Percentiles rank a stretch among this genome's conserved stretches.
Evolutionary conservation across 1,284 basidiomycete genomes (phyloP).

Genomic region (Fistulinella staudtii): DNA sequence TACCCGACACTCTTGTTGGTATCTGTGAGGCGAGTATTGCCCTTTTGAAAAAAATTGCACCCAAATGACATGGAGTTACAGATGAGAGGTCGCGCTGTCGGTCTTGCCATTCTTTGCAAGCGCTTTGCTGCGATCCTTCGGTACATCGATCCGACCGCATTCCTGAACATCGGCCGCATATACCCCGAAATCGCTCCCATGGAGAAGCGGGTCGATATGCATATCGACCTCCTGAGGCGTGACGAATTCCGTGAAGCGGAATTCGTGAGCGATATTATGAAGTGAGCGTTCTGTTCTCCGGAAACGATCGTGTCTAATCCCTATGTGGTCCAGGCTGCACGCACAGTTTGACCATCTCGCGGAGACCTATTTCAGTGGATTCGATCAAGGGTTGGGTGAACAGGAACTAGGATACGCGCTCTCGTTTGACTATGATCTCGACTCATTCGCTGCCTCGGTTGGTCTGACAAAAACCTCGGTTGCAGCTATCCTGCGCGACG

Average conservation of each 20-base stretch:
- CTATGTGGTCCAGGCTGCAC: conserved; percentile 68
- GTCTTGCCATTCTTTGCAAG: conserved; percentile 78
- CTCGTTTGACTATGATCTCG: conserved; percentile 84
- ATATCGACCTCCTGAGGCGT: conserved; percentile 76
- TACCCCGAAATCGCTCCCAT: conserved; percentile 82
- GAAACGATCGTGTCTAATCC: too few species aligned
- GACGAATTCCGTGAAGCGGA: conserved; percentile 93
- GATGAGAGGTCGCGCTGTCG: conserved; percentile 79
- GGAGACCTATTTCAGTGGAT: conserved; percentile 78
- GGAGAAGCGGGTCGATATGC: conserved; percentile 90
- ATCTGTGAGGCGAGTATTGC: conserved; percentile 73
- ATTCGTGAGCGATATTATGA: conserved; percentile 83
- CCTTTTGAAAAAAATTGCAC: background rate
- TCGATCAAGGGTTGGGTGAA: conserved; percentile 84
- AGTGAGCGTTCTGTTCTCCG: conserved; percentile 67
- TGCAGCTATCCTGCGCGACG: conserved; percentile 67
- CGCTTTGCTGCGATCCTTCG: conserved; percentile 82
- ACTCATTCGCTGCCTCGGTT: conserved; percentile 87
- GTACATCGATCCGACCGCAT: conserved; percentile 76
- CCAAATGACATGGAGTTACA: conserved; percentile 26
- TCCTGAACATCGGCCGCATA: conserved; percentile 80
- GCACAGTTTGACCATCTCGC: conserved; percentile 89
- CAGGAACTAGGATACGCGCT: conserved; percentile 80
- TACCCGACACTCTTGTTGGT: conserved; percentile 80
- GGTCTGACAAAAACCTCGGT: conserved; percentile 85